phyloP scores from a whole-genome alignment of 805 yeast genomes.

The Saccharomycopsis amapae region DNA sequence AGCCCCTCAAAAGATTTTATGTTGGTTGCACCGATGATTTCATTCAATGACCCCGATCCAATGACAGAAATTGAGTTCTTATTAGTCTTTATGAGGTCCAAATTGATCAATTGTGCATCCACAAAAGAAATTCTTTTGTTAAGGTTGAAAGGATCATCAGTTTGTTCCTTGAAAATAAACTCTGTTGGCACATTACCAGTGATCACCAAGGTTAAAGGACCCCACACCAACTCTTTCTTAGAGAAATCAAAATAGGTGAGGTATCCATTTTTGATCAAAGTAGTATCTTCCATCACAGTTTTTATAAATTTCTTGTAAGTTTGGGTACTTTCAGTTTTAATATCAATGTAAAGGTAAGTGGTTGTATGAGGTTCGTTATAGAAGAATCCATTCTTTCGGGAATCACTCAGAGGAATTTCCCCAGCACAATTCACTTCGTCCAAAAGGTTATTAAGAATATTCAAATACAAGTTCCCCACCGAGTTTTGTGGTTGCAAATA shows the following conservation, averaged over 20 bases:
- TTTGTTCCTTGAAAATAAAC: slow-evolving; percentile 25
- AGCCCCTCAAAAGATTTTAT: slow-evolving; percentile 26
- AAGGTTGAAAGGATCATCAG: slow-evolving; percentile 23
- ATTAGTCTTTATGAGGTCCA: neutral
- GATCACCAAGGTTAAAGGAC: slow-evolving; percentile 55
- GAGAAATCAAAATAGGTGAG: slow-evolving; percentile 41
- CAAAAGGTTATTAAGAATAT: slow-evolving; percentile 44
- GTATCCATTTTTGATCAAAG: slow-evolving; percentile 31
- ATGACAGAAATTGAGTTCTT: slow-evolving; percentile 27
- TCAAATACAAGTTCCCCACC: slow-evolving; percentile 40
- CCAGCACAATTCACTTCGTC: slow-evolving; percentile 37
- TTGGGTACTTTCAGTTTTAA: slow-evolving; percentile 39
- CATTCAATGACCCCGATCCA: slow-evolving; percentile 38
- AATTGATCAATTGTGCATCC: slow-evolving; percentile 37
- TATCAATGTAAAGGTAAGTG: slow-evolving; percentile 47
- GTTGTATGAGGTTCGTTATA: slow-evolving; percentile 44
- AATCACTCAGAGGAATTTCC: slow-evolving; percentile 23
- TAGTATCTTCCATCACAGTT: slow-evolving; percentile 29
- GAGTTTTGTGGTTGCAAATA: slow-evolving; percentile 3
- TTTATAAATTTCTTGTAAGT: slow-evolving; percentile 41
- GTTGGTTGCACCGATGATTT: slow-evolving; percentile 18
- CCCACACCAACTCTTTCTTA: slow-evolving; percentile 30
- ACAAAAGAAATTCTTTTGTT: slow-evolving; percentile 32
- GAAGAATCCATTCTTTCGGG: slow-evolving; percentile 36
- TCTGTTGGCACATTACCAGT: slow-evolving; percentile 60